Evolutionary conservation across 495 filamentous ascomycete species (phyloP).

Genomic region (Talaromyces trachyspermus): DNA sequence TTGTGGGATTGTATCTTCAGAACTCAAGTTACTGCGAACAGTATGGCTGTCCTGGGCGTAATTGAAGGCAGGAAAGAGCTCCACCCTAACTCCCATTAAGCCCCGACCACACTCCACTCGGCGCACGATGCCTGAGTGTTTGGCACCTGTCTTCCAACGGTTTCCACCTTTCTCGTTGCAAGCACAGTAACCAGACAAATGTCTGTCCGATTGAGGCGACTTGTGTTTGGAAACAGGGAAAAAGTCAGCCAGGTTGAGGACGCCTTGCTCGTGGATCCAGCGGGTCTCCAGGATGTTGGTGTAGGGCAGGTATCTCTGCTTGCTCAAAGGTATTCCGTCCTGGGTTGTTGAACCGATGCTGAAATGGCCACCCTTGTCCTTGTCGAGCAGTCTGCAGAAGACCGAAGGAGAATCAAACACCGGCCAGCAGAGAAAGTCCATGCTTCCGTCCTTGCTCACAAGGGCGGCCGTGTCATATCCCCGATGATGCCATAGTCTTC

Average conservation of each 20-base stretch:
- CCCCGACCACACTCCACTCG: slow-evolving; percentile 64
- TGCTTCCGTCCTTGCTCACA: slow-evolving; percentile 59
- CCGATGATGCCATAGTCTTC: slow-evolving; percentile 72
- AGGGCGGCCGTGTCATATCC: slow-evolving; percentile 72
- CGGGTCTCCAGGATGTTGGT: slow-evolving; percentile 64
- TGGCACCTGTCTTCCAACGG: slow-evolving; percentile 33
- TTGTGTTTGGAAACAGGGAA: slow-evolving; percentile 45
- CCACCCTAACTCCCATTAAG: slow-evolving; percentile 50
- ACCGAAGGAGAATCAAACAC: slow-evolving; percentile 60
- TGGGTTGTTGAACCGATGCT: slow-evolving; percentile 45
- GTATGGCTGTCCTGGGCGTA: slow-evolving; percentile 55
- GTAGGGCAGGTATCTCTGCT: slow-evolving; percentile 63
- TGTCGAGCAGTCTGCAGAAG: slow-evolving; percentile 62
- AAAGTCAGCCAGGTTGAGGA: slow-evolving; percentile 63
- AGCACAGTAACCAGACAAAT: slow-evolving; percentile 30
- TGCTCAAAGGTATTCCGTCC: slow-evolving; percentile 47
- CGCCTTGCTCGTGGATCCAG: slow-evolving; percentile 64
- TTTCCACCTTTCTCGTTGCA: slow-evolving; percentile 26
- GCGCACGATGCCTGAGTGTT: slow-evolving; percentile 47
- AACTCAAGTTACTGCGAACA: slow-evolving; percentile 21
- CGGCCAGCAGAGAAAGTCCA: slow-evolving; percentile 75
- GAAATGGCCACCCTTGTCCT: slow-evolving; percentile 63
- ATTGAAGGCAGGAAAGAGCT: slow-evolving; percentile 64
- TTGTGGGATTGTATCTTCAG: slow-evolving; percentile 23
- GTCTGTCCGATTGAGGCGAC: slow-evolving; percentile 13